phyloP scores from a whole-genome alignment of 2,329 filamentous ascomycete species.

The Colletotrichum sp. region DNA sequence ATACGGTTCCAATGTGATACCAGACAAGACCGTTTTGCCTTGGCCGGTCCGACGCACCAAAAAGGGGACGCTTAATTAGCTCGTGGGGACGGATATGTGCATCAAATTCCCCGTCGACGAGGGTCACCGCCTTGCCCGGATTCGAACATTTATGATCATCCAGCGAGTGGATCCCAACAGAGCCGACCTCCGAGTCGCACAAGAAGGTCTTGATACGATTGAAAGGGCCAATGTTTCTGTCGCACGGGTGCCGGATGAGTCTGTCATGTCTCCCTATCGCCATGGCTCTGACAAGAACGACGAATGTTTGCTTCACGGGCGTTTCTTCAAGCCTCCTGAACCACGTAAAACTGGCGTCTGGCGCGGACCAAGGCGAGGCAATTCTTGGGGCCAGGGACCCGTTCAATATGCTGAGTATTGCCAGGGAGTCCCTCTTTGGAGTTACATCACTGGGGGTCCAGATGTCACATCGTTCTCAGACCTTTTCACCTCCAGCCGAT shows the following conservation, averaged over 20 bases:
- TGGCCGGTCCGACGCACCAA: constrained; percentile 6
- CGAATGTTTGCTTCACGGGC: not conserved
- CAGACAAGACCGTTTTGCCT: constrained; percentile 5
- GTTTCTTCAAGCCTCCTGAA: not conserved
- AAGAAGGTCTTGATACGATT: not conserved
- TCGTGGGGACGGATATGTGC: constrained; percentile 19
- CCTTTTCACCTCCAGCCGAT: not conserved
- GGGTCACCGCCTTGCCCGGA: constrained; percentile 3
- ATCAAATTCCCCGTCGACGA: constrained; percentile 18
- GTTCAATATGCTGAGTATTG: not conserved
- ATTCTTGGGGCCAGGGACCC: not conserved
- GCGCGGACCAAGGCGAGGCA: not conserved
- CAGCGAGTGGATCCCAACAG: not conserved
- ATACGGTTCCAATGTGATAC: not conserved
- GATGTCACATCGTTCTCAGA: not conserved
- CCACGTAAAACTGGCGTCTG: not conserved
- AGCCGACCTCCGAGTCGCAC: not conserved
- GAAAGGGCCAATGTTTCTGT: not conserved
- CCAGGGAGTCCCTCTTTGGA: not conserved
- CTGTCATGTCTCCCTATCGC: not conserved
- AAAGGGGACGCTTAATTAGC: constrained; percentile 19
- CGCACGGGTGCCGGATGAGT: not conserved
- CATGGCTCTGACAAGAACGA: not conserved
- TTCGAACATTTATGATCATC: not conserved
- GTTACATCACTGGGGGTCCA: not conserved